These are phyloP conservation scores for Dictyostelium brefeldianum DNA, from an alignment of 78 protist genomes.

Conservation along the genomic window DNA sequence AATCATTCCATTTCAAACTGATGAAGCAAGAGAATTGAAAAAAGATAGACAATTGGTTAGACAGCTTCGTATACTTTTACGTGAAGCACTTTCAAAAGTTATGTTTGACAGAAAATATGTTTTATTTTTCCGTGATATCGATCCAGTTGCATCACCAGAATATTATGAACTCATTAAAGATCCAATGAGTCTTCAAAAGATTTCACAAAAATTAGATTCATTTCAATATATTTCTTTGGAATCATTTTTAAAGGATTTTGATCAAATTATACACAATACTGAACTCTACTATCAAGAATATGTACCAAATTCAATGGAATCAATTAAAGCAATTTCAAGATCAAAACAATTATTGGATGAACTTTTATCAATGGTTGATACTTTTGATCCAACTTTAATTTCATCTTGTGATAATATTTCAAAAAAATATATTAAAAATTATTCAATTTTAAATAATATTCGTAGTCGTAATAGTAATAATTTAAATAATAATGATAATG, in stretches of 20 bases:
- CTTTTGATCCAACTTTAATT: conserved; percentile 39
- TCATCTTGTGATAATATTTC: conserved; percentile 34
- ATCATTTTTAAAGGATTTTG: conserved; percentile 56
- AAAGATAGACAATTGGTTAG: conserved; percentile 58
- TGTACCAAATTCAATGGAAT: conserved; percentile 33
- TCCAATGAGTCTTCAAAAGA: conserved; percentile 59
- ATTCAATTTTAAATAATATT: not conserved
- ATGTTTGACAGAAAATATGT: conserved; percentile 57
- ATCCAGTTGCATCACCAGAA: conserved; percentile 53
- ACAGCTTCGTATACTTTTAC: conserved; percentile 63
- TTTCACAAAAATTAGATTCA: conserved; percentile 47
- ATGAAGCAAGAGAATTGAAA: conserved; percentile 31
- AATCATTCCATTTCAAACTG: not conserved
- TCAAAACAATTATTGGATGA: conserved; percentile 65
- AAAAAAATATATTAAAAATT: not conserved
- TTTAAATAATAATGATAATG: not conserved
- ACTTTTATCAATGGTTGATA: conserved; percentile 41
- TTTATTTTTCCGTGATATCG: conserved; percentile 56
- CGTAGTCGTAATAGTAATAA: not conserved
- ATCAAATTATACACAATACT: conserved; percentile 44
- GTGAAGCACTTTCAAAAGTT: conserved; percentile 61
- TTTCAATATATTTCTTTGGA: conserved; percentile 32
- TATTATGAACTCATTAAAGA: conserved; percentile 70
- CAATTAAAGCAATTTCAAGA: conserved; percentile 36
- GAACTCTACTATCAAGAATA: conserved; percentile 23